Base-by-base conservation (phyloP, 192 early-diverging fungal genomes). In the Coemansia nantahalensis region DNA sequence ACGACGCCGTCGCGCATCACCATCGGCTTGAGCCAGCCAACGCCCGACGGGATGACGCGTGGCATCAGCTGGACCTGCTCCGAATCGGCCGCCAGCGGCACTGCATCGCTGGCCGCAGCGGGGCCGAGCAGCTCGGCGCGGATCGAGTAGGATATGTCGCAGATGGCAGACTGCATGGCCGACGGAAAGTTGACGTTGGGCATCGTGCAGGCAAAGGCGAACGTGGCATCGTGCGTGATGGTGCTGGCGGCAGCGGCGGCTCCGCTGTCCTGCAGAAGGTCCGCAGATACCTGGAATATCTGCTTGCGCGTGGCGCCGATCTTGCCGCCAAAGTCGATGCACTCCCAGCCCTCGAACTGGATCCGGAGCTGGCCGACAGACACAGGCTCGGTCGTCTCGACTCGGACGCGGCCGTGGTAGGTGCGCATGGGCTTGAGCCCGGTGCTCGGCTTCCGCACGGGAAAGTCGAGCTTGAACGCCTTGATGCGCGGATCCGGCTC, bases 21-120 rank as follows among this genome's bases (percentile, higher is more conserved):
- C 38, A 76, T 41, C 12, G 72, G 72, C 72, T 76, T 76, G 32
- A 76, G 59, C 72, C 72, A 76, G 9, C 72, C 72, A 14, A 76
- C 72, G 10, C 72, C 72, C 16, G 65, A 59, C 21, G 72, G 65
- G 24, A 76, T 47, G 24, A 76, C 72, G 17, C 40, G 50, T 21
- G 72, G 72, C 24, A 61, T 61, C 44, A 76, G 56, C 33, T 76
- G 72, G 13, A 76, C 61, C 1, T 39, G 43, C 23, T 60, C 44
- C 22, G 65, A 51, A 15, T 50, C 54, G 2, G 51, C 37, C 4
- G 72, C 72, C 45, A 76, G 38, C 9, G 61, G 39, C 39, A 51
- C 48, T 18, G 55, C 52, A 48, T 59, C 51, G 40, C 59, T 59
- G 2, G 55, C 41, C 0, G 12, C 26, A 12, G 17, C 22, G 41